phyloP scores from a whole-genome alignment of 371 early-diverging fungal species.

The Globomyces sp. region DNA sequence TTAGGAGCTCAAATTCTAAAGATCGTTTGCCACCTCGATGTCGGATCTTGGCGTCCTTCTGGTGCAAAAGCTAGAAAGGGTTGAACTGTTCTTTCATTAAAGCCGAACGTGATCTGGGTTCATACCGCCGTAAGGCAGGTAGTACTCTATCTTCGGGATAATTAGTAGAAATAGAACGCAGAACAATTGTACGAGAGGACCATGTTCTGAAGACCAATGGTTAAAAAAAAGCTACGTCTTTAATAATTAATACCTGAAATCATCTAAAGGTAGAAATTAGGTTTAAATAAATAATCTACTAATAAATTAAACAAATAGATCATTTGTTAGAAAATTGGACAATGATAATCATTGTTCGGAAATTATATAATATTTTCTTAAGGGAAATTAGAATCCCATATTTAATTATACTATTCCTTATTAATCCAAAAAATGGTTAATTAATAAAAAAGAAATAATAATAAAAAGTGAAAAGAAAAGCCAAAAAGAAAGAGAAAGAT shows the following conservation, averaged over 20 bases:
- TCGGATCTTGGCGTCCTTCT: too few species aligned
- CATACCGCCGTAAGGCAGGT: slow-evolving; percentile 45
- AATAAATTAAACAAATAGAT: slow-evolving; percentile 17
- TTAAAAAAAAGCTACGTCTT: slow-evolving; percentile 35
- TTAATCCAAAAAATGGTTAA: not conserved
- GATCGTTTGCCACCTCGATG: slow-evolving; percentile 58
- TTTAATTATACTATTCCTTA: not conserved
- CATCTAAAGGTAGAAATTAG: slow-evolving; percentile 44
- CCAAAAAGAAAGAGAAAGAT: not conserved
- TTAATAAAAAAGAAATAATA: not conserved
- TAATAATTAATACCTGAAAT: slow-evolving; percentile 37
- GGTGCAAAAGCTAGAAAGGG: too few species aligned
- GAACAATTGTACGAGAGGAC: slow-evolving; percentile 47
- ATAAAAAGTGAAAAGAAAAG: not conserved
- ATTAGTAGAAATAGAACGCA: slow-evolving; percentile 35
- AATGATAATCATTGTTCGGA: too few species aligned
- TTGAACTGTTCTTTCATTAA: slow-evolving; percentile 39
- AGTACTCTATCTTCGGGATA: slow-evolving; percentile 51
- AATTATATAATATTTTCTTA: not conserved
- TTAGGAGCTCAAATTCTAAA: slow-evolving; percentile 52
- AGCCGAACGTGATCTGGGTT: slow-evolving; percentile 45
- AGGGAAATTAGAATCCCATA: not conserved
- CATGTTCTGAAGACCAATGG: slow-evolving; percentile 36
- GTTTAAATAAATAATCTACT: slow-evolving; percentile 33
- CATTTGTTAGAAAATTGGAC: not conserved